Conservation (phyloP, 768 basidiomycete genomes). For the Serendipita indica region DNA sequence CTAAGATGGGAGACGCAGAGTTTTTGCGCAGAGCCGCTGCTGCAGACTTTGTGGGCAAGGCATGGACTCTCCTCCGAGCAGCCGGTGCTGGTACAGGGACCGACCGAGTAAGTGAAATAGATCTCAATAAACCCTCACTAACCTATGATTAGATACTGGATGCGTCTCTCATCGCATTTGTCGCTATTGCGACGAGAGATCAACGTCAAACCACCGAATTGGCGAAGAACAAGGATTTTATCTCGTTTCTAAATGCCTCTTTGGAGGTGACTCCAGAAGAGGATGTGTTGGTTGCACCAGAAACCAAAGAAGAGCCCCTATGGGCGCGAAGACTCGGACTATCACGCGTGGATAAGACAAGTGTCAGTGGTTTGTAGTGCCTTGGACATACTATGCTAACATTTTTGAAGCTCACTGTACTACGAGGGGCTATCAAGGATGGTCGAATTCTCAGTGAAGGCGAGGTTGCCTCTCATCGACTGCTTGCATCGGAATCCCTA, state of each 20-base stretch:
- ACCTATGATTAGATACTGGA: slow-evolving; percentile 41
- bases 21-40: slow-evolving; percentile 70
- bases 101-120: slow-evolving; percentile 36
- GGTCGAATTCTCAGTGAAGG: background rate
- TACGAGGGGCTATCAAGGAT: slow-evolving; percentile 1
- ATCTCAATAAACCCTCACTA: background rate
- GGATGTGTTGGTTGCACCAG: slow-evolving; percentile 5
- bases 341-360: slow-evolving; percentile 42
- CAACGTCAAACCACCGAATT: slow-evolving; percentile 35
- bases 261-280: slow-evolving; percentile 4
- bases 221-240: slow-evolving; percentile 25
- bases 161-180: slow-evolving; percentile 44
- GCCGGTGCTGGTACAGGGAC: slow-evolving; percentile 41
- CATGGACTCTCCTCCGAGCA: slow-evolving; percentile 50
- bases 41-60: slow-evolving; percentile 51
- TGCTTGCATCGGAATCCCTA: background rate
- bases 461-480: background rate
- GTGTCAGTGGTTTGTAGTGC: slow-evolving; percentile 29
- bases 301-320: background rate
- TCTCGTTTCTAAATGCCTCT: slow-evolving; percentile 10
- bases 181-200: slow-evolving; percentile 48
- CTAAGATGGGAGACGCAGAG: slow-evolving; percentile 54
- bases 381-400: background rate
- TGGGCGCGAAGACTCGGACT: slow-evolving; percentile 32
- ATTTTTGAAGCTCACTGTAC: background rate